These are phyloP conservation scores for Leccinum pseudoinsigne DNA, from an alignment of 1,284 basidiomycete genomes.

Conservation along the genomic window DNA sequence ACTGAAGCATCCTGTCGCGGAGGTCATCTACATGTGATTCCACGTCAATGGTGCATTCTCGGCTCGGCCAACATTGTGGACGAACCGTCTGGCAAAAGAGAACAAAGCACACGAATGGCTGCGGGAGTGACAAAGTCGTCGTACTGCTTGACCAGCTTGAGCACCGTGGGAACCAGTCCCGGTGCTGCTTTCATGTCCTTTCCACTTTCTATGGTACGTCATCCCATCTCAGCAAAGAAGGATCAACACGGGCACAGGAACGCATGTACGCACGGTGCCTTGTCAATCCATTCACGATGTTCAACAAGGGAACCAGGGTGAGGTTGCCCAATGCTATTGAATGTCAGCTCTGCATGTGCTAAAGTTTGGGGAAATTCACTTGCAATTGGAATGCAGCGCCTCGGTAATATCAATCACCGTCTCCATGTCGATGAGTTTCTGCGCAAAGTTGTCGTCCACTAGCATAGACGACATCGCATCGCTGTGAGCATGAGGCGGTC, in stretches of 20 bases:
- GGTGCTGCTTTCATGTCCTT: slow-evolving; percentile 13
- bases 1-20: slow-evolving; percentile 19
- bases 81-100: slow-evolving; percentile 27
- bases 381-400: slow-evolving; percentile 21
- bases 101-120: slow-evolving; percentile 27
- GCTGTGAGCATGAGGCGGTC: background rate
- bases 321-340: slow-evolving; percentile 11
- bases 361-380: slow-evolving; percentile 1
- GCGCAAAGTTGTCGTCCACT: slow-evolving; percentile 19
- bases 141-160: slow-evolving; percentile 20
- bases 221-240: background rate
- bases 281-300: slow-evolving; percentile 20
- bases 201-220: slow-evolving; percentile 7
- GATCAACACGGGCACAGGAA: background rate
- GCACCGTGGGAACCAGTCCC: slow-evolving; percentile 16
- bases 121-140: slow-evolving; percentile 34
- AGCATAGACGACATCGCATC: background rate
- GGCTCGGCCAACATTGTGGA: background rate
- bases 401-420: slow-evolving; percentile 22
- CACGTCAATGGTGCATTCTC: background rate
- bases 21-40: slow-evolving; percentile 18
- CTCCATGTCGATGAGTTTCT: slow-evolving; percentile 17
- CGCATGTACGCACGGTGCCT: slow-evolving; percentile 15
- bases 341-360: background rate
- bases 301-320: slow-evolving; percentile 26